Evolutionary conservation across 129 eudicot genomes (phyloP), one percentile per base, ranked within the genome.

Genomic region (Flaveria brownii): DNA sequence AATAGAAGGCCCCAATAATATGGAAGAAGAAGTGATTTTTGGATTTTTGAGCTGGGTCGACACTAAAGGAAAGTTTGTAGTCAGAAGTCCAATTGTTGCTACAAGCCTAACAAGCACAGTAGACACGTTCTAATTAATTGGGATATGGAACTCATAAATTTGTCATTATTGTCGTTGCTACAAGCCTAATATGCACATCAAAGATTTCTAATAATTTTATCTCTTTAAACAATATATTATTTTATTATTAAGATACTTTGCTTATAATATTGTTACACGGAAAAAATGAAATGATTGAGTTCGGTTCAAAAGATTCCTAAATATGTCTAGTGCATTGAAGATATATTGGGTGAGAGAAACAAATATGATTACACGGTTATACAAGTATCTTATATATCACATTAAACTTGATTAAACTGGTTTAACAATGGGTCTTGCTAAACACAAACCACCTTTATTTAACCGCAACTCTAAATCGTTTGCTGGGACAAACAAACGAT

Each of bases 11-110:
- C 81, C 85, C 15, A 73, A 22, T 49, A 33, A 10, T 18, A 65
- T 74, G 74, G 13, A 83, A 59, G 86, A 79, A 26, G 43, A 23
- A 43, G 63, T 84, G 68, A 82, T 82, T 45, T 79, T 42, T 52
- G 90, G 93, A 50, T 84, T 83, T 13, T 67, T 91, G 17, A 88
- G 85, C 59, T 91, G 97, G 97, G 82, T 86, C 0, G 91, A 86
- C 66, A 57, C 46, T 9, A 77, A 71, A 46, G 84, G 89, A 36
- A 66, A 81, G 68, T 77, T 73, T 74, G 78, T 67, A 15, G 97
- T 88, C 1, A 85, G 89, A 83, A 91, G 97, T 83, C 97, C 97
- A 22, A 90, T 90, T 56, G 87, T 86, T 66, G 93, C 68, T 7
- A 86, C 93, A 59, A 86, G 75, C 73, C 50, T 87, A 51, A 71